Evolutionary conservation across 495 filamentous ascomycete species (phyloP).

Genomic region (Neurospora sp.): DNA sequence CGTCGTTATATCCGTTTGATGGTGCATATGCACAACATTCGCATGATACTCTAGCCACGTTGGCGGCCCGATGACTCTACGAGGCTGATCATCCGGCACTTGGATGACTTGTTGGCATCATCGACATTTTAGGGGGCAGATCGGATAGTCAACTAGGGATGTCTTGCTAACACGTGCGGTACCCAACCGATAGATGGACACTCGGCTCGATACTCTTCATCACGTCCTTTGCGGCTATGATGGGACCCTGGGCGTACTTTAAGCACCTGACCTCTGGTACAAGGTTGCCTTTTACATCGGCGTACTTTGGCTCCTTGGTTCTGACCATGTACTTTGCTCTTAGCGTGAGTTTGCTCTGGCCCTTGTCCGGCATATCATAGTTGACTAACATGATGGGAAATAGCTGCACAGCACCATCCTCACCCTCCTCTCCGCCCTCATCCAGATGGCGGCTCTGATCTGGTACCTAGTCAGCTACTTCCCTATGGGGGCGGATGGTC

Average conservation of each 20-base stretch:
- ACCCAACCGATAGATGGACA: constrained; percentile 62
- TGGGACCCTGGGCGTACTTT: constrained; percentile 75
- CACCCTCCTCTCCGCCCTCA: constrained; percentile 70
- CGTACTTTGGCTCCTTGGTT: constrained; percentile 91
- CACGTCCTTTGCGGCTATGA: constrained; percentile 85
- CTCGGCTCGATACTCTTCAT: constrained; percentile 86
- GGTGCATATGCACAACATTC: constrained; percentile 6
- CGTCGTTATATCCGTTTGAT: not conserved
- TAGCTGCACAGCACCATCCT: constrained; percentile 73
- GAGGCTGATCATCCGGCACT: constrained; percentile 4
- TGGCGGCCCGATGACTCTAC: constrained; percentile 6
- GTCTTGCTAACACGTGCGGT: not conserved
- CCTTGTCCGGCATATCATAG: not conserved
- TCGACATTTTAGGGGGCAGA: not conserved
- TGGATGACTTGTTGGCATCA: constrained; percentile 1
- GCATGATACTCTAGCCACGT: constrained; percentile 4
- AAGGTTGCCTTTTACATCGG: constrained; percentile 86
- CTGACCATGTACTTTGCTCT: constrained; percentile 87
- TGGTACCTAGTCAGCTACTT: constrained; percentile 99
- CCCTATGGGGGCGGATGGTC: constrained; percentile 84
- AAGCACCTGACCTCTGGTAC: constrained; percentile 77
- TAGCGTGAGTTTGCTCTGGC: constrained; percentile 54
- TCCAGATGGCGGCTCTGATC: constrained; percentile 70
- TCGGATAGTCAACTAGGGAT: not conserved
- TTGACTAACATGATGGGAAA: constrained; percentile 12